Conservation (phyloP, 371 early-diverging fungal genomes). For the Mortierella sp. region DNA sequence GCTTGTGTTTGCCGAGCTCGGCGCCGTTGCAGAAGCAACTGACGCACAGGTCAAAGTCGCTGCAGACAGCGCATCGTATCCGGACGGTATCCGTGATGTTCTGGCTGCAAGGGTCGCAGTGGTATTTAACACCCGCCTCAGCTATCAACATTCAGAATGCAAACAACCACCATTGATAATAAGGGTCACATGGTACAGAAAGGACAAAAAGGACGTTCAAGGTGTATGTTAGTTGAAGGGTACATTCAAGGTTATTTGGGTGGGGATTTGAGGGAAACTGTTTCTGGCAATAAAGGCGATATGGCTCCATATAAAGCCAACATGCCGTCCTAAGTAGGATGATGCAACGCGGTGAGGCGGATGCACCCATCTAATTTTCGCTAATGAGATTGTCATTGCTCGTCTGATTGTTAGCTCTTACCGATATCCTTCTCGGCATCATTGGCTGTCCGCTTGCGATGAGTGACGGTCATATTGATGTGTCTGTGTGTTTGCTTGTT, state of each 20-base stretch:
- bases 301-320: background rate
- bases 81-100: conserved; percentile 92
- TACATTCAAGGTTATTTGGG: no score
- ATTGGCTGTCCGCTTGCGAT: conserved; percentile 56
- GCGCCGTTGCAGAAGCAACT: conserved; percentile 92
- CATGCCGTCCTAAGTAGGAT: background rate
- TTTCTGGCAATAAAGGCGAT: background rate
- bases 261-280: conserved; percentile 32
- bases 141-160: conserved; percentile 17
- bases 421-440: conserved; percentile 58
- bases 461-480: conserved; percentile 57
- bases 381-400: background rate
- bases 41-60: conserved; percentile 97
- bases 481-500: background rate
- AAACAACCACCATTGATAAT: background rate
- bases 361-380: conserved; percentile 30
- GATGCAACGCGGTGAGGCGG: conserved; percentile 13
- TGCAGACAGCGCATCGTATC: conserved; percentile 93
- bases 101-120: conserved; percentile 94
- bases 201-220: background rate
- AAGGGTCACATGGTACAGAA: conserved; percentile 30
- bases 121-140: conserved; percentile 71
- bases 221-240: background rate
- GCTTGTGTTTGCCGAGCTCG: conserved; percentile 89
- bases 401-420: conserved; percentile 5